Percentiles rank a stretch among this genome's conserved stretches.
Conservation (phyloP, 2,329 filamentous ascomycete species). For the Fusarium coffeatum region DNA sequence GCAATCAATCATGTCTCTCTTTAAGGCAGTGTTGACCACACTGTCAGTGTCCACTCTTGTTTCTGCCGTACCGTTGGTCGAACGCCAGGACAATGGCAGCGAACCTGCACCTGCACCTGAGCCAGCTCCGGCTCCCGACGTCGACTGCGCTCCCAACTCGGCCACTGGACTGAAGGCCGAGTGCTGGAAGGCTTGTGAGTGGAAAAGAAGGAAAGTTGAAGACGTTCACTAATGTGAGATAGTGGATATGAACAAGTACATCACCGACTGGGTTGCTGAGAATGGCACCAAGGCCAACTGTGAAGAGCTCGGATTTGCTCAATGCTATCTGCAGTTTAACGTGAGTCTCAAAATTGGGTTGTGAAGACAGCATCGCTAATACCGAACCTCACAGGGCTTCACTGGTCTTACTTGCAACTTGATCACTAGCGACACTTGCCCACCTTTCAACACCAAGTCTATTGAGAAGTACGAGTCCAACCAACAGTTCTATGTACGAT, state of each 20-base stretch:
- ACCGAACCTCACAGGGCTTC: background rate
- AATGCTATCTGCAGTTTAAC: slow-evolving; percentile 22
- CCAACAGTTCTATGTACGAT: slow-evolving; percentile 24
- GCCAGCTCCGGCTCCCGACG: background rate
- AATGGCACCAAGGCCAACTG: slow-evolving; percentile 19
- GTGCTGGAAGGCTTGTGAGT: slow-evolving; percentile 27
- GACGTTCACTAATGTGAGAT: background rate
- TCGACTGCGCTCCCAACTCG: slow-evolving; percentile 13
- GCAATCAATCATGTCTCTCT: slow-evolving; percentile 17
- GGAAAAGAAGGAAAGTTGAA: rapidly evolving
- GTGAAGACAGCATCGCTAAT: background rate
- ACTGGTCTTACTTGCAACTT: slow-evolving; percentile 20
- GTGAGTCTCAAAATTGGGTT: background rate
- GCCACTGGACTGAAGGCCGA: slow-evolving; percentile 18
- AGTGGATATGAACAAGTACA: slow-evolving; percentile 33
- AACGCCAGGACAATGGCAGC: slow-evolving; percentile 1
- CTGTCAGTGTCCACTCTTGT: slow-evolving; percentile 8
- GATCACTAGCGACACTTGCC: slow-evolving; percentile 26
- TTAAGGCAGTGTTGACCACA: slow-evolving; percentile 3
- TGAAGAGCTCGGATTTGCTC: slow-evolving; percentile 16
- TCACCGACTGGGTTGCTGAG: slow-evolving; percentile 20
- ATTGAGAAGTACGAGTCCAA: slow-evolving; percentile 18
- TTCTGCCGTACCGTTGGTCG: slow-evolving; percentile 12
- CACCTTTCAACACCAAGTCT: slow-evolving; percentile 20
- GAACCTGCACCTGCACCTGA: background rate